Evolutionary conservation across 371 early-diverging fungal species (phyloP), one percentile per base, ranked within the genome.

Genomic region (Amoeboaphelidium protococcarum): DNA sequence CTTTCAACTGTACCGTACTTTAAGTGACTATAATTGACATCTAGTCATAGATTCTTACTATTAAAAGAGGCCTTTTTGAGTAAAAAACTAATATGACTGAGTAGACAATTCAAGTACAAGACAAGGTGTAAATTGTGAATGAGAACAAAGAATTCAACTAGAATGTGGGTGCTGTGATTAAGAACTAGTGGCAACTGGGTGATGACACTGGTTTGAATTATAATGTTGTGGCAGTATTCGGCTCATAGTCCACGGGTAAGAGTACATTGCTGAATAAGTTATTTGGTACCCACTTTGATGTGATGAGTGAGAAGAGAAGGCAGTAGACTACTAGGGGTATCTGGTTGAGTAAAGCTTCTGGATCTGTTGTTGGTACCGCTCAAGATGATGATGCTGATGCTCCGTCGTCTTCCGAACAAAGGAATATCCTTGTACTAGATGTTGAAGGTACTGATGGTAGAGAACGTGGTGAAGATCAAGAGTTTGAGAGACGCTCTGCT

Each of bases 401-500:
- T 10, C 40, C 40, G 10, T 10, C 40, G 40, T 10, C 10, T 47
- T 19, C 26, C 4, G 40, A 23, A n/a, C n/a, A n/a, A 24, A 76
- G 73, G 76, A 72, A 74, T 52, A 72, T 86, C 16, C 66, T 96
- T 25, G 80, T 96, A 42, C 73, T 92, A 74, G 97, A 96, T 62
- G 97, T 96, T 2, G 97, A 96, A 57, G 97, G 97, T 43, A 90
- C 91, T 1, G 97, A 96, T 57, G 95, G 97, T 41, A 77, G 95
- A 44, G 97, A 94, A 58, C 78, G 88, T 44, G 94, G 95, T 47
- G 97, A 96, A 63, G 84, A 96, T 56, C 91, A 91, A 64, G 94
- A 96, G 52, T 92, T 92, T 66, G 97, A 96, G 60, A 74, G 97
- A 44, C 91, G 89, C 64, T 83, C 82, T 47, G 90, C 95, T 19